Base-by-base conservation (phyloP, 805 yeast genomes). In the Hanseniaspora hatyaiensis region DNA sequence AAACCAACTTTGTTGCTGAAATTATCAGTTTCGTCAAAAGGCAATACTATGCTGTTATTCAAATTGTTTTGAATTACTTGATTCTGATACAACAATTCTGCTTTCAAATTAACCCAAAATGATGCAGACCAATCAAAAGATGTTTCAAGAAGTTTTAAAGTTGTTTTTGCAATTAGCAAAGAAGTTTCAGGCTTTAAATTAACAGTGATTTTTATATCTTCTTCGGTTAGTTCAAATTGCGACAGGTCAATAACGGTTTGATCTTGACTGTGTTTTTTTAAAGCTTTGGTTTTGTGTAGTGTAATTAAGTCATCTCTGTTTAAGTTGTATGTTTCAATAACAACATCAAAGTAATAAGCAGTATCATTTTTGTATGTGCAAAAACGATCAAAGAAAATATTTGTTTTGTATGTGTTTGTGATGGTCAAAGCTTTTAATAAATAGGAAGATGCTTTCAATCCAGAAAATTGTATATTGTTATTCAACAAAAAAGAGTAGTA, bases 401-500 rank as follows among this genome's bases (percentile, higher is more conserved):
- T n/a, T n/a, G n/a, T n/a, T n/a, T n/a, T n/a, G n/a, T n/a, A n/a
- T n/a, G n/a, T n/a, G n/a, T n/a, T n/a, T n/a, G n/a, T n/a, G n/a
- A n/a, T n/a, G n/a, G 6, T 3, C 38, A 13, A 34, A 34, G 28
- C 20, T n/a, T 11, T n/a, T n/a, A 8, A 23, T n/a, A 3, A 23
- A 2, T 13, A 44, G 22, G 56, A 47, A 9, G 51, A 22, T 6
- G 32, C 38, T 15, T 48, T 41, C 30, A 3, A 8, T 2, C 11
- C 3, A 26, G 8, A 15, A 9, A 23, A 26, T n/a, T 15, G n/a
- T 9, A 37, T 23, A 11, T 18, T 18, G 15, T 37, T 37, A 9
- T 37, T 13, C 8, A 59, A 38, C 24, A 54, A 55, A 12, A 50
- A 31, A 26, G 66, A 72, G 20, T 74, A 77, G 58, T 89, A 89